Evolutionary conservation across 192 early-diverging fungal species (phyloP), one percentile per base, ranked within the genome.

Genomic region (Coemansia sp.): DNA sequence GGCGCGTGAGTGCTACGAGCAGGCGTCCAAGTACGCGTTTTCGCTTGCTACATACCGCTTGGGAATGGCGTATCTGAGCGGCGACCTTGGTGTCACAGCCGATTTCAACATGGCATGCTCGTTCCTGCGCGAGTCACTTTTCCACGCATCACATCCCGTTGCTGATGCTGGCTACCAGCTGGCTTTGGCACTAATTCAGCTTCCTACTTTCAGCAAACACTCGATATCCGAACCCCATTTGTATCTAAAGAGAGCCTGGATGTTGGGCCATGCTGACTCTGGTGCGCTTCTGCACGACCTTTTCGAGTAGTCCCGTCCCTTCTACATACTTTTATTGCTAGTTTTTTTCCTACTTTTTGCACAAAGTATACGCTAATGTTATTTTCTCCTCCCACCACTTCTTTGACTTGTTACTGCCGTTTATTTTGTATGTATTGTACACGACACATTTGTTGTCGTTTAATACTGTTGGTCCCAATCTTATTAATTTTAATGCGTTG

Each of bases 51-150:
- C 76, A 0, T 78, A 78, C 37, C 76, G 75, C 39, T 48, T 83
- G 9, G 81, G 81, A 9, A 75, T 83, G 81, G 75, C 76, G 12
- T 78, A 83, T 46, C 63, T 83, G 52, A 75, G 73, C 43, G 81
- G 81, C 10, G 52, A 69, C 3, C 67, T 83, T 22, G 81, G 81
- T 13, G 69, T 83, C 41, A 59, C 66, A 55, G 72, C 76, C 6
- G 76, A 83, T 46, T 78, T 83, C 56, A 83, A 70, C 61, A 71
- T 78, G 69, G 81, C 81, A 4, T 83, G 76, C 57, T 78, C 76
- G 21, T 77, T 78, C 59, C 57, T 83, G 66, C 66, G 81, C 51
- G 76, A 78, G 63, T 61, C 81, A 9, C 65, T 78, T 47, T 77
- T 75, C 62, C 81, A 83, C 36, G 63, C 76, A 10, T 60, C 81